Base-by-base conservation (phyloP, 1,139 yeast species). In the Candida tetrigidarum region DNA sequence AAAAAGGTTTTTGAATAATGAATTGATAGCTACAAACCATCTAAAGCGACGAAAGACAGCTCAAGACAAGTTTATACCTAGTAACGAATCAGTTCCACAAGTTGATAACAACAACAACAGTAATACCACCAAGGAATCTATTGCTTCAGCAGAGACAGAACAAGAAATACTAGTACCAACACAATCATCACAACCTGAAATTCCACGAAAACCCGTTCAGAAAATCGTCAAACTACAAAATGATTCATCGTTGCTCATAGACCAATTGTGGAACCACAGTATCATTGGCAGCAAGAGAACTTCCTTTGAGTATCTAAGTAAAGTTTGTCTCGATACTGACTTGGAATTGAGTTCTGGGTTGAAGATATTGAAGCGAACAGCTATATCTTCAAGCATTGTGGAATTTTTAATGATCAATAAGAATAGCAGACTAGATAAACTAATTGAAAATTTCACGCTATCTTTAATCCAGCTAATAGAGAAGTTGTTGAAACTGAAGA, bases 1-100 rank as follows among this genome's bases (percentile, higher is more conserved):
- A 55, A 81, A 81, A 64, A 80, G 81, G 66, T 88, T 90, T 55
- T 62, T 87, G 32, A 66, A 62, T 42, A 72, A 73, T 53, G 79
- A 74, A 51, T 53, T 74, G 39, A 60, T 64, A 44, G 57, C 66
- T 10, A 52, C 60, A 14, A 50, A 60, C 12, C 34, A 44, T 15
- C 25, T n/a, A 23, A 47, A 45, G 16, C 40, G 38, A 22, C 36
- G 47, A 12, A 45, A 45, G 34, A 27, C 37, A 33, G 41, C 43
- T 10, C 14, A 32, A 11, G 33, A 16, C 19, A 20, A 32, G 15
- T 5, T 19, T 5, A 2, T 12, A 34, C 29, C 41, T 26, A 23
- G 37, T 28, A 11, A 28, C 2, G 18, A 32, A 12, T 39, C 22
- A 26, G 20, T 9, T 9, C 30, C 16, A 10, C 39, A 37, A n/a